These are phyloP conservation scores for Clarireedia paspali DNA, from an alignment of 2,329 filamentous ascomycete genomes.

Conservation along the genomic window DNA sequence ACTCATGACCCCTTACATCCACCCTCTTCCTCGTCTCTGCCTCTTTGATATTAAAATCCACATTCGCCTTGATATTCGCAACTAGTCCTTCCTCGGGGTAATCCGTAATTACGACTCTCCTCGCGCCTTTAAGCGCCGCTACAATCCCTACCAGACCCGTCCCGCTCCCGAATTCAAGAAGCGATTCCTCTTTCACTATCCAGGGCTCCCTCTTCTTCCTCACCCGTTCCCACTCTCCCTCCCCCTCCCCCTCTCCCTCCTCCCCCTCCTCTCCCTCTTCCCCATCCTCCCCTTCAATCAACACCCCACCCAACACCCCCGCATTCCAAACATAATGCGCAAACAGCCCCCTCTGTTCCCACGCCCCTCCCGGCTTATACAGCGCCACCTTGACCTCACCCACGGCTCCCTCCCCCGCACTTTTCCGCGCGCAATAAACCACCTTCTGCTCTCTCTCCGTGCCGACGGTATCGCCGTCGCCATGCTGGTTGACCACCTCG, in stretches of 20 bases:
- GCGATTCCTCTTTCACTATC: neutral
- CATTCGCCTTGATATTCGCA: conserved; percentile 49
- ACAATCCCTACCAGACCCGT: conserved; percentile 47
- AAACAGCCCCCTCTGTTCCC: conserved; percentile 39
- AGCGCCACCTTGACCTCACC: neutral
- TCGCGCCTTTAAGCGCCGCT: conserved; percentile 39
- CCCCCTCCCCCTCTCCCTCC: conserved; percentile 31
- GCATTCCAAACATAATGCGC: conserved; percentile 71
- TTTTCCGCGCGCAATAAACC: neutral
- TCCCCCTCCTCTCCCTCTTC: neutral
- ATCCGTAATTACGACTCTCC: conserved; percentile 53
- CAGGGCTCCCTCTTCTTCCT: conserved; percentile 9
- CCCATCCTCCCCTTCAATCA: conserved; percentile 32
- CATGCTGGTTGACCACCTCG: neutral
- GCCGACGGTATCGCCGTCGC: neutral
- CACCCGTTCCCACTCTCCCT: conserved; percentile 30
- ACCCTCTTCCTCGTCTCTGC: conserved; percentile 36
- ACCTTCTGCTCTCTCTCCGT: neutral
- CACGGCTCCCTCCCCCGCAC: neutral
- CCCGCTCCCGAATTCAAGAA: conserved; percentile 62
- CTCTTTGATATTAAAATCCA: conserved; percentile 38
- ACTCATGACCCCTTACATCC: conserved; percentile 52
- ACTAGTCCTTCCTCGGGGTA: conserved; percentile 58
- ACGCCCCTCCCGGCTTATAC: neutral
- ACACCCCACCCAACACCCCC: conserved; percentile 29